Conservation (phyloP, 148 eudicot species). For the Vaccinium darrowii region DNA sequence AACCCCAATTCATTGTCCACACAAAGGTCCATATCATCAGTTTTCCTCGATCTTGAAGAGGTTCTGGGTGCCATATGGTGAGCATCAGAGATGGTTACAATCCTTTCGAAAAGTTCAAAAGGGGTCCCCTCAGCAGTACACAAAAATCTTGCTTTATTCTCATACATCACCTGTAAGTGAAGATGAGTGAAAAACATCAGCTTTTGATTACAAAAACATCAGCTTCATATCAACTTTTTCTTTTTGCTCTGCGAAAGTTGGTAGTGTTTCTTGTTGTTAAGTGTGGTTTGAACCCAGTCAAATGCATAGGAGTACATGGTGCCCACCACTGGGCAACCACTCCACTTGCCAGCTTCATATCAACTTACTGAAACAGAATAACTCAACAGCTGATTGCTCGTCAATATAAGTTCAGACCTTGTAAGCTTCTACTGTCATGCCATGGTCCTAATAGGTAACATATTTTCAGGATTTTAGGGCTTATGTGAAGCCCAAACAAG, state of each 20-base stretch:
- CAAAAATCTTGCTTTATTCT: conserved; percentile 73
- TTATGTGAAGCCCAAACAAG: not conserved
- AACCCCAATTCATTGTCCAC: conserved; percentile 94
- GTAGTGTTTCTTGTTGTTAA: too few relatives aligned
- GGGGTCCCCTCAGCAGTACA: conserved; percentile 90
- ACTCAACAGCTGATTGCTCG: not conserved
- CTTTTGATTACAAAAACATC: conserved; percentile 6
- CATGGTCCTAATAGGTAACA: not conserved
- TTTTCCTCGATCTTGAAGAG: conserved; percentile 72
- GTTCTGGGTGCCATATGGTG: conserved; percentile 66
- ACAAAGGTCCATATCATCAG: conserved; percentile 71
- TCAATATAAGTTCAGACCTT: not conserved
- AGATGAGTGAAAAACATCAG: conserved; percentile 8
- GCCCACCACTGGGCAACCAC: too few relatives aligned
- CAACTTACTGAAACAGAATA: not conserved
- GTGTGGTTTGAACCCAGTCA: too few relatives aligned
- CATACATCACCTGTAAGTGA: conserved; percentile 76
- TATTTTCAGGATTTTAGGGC: not conserved
- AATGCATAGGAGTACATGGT: too few relatives aligned
- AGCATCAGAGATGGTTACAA: conserved; percentile 85
- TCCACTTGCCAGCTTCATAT: not conserved
- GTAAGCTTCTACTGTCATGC: not conserved
- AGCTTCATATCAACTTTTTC: not conserved
- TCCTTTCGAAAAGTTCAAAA: conserved; percentile 62
- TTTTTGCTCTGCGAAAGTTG: too few relatives aligned